These are phyloP conservation scores for Ustilaginoidea virens DNA, from an alignment of 2,329 filamentous ascomycete genomes.

Conservation along the genomic window DNA sequence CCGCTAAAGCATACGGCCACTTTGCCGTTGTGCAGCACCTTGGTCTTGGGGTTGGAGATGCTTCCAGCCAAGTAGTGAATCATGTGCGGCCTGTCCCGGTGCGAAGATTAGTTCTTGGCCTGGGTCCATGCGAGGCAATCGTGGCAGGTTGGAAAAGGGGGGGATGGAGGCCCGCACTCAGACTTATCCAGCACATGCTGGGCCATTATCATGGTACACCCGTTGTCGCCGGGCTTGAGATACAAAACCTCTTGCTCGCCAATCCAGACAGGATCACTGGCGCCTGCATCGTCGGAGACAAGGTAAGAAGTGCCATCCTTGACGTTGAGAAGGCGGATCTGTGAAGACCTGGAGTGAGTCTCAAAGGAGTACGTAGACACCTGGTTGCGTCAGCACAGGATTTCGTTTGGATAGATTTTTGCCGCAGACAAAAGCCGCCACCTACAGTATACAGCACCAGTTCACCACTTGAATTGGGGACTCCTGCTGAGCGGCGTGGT, in stretches of 20 bases:
- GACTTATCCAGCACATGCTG: conserved; percentile 18
- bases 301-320: conserved; percentile 47
- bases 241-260: conserved; percentile 45
- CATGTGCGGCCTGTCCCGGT: conserved; percentile 26
- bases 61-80: conserved; percentile 33
- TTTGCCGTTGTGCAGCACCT: conserved; percentile 30
- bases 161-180: conserved; percentile 14
- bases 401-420: no score
- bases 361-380: conserved; percentile 69
- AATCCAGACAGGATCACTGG: conserved; percentile 64
- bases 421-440: conserved; percentile 5
- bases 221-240: conserved; percentile 35
- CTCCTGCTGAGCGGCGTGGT: conserved; percentile 53
- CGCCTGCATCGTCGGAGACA: conserved; percentile 47
- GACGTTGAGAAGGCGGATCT: conserved; percentile 59
- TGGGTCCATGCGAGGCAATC: background rate
- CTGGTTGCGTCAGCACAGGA: conserved; percentile 12
- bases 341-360: conserved; percentile 49
- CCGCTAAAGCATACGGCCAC: conserved; percentile 45
- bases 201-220: conserved; percentile 29
- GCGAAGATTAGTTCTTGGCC: background rate
- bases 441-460: conserved; percentile 47
- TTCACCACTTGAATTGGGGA: conserved; percentile 53
- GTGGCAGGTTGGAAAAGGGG: background rate
- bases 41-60: conserved; percentile 44